Base-by-base conservation (phyloP, 2,329 filamentous ascomycete species). In the Cercospora brassicicola region DNA sequence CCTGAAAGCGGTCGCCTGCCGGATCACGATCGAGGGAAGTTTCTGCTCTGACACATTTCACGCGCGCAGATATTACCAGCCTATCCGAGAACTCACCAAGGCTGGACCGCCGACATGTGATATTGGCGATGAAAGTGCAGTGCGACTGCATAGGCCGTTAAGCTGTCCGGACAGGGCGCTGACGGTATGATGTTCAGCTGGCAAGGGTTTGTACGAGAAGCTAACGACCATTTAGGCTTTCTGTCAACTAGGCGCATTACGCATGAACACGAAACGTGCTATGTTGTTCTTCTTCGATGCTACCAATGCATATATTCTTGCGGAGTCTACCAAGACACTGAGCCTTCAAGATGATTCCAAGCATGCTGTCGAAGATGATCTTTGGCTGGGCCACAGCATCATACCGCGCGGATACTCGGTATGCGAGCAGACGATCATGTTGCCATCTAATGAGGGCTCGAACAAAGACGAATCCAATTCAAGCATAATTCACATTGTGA, bases 231-330 rank as follows among this genome's bases (percentile, higher is more conserved):
- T 30, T 39, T 33, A 31, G 82, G 81, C 82, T 4, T 82, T 84
- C 68, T 80, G 84, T n/a, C 86, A 88, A 73, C 78, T 88, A 31
- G 84, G 82, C 26, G 80, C 84, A 11, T 79, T 86, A 62, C 79
- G 84, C 0, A 77, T 86, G 53, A 78, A 81, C 11, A 80, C 81
- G 42, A 81, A 82, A 67, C 81, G 85, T 36, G 81, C 80, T 30
- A 83, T 87, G 80, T 81, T 87, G 4, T 86, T 84, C 67, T 78
- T 87, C 60, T 84, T 87, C 71, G 85, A 86, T 71, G 73, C 77
- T 2, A 76, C 78, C 2, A 80, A 79, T 15, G 84, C 86, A 72
- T 85, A 84, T 62, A 81, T 87, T 59, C 79, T 87, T 48, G 85
- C 85, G 33, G 85, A 87, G 73, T 82, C 83, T 7, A 87, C 85